Conservation (phyloP, 1,284 basidiomycete genomes). For the Agaricales sp. region DNA sequence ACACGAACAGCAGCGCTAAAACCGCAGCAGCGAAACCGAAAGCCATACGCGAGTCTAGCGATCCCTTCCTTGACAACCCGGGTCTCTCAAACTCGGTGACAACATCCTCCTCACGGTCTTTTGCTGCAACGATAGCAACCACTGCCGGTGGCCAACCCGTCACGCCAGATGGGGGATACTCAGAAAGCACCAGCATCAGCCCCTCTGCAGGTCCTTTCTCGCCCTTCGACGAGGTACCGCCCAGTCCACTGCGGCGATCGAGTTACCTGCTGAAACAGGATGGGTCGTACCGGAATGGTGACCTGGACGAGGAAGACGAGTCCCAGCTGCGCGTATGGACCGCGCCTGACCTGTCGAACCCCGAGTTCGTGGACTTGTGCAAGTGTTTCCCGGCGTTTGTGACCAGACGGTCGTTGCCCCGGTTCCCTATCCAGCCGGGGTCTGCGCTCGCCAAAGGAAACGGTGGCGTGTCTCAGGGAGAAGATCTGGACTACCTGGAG, state of each 20-base stretch:
- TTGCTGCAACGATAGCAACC: neutral
- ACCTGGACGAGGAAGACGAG: conserved; percentile 35
- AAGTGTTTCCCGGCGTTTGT: conserved; percentile 64
- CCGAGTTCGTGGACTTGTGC: conserved; percentile 51
- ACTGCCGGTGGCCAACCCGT: neutral
- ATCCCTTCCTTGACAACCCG: conserved; percentile 69
- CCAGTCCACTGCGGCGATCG: neutral
- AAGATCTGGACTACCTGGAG: no score
- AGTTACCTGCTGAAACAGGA: neutral
- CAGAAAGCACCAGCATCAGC: neutral
- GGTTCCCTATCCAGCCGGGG: conserved; percentile 34
- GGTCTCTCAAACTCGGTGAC: conserved; percentile 41
- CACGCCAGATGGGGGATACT: no score
- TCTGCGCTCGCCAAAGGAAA: conserved; percentile 21
- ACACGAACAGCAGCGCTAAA: conserved; percentile 20
- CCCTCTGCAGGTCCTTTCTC: conserved; percentile 1
- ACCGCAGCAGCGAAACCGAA: conserved; percentile 31
- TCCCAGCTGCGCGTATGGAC: conserved; percentile 59
- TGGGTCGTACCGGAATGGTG: no score
- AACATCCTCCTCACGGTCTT: conserved; percentile 38
- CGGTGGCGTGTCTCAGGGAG: no score
- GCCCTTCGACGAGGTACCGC: conserved; percentile 25
- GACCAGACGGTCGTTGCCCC: conserved; percentile 48
- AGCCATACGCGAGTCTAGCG: conserved; percentile 60
- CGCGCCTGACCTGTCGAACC: conserved; percentile 56